Conservation (phyloP, 768 basidiomycete genomes). For the Kwoniella bestiolae region DNA sequence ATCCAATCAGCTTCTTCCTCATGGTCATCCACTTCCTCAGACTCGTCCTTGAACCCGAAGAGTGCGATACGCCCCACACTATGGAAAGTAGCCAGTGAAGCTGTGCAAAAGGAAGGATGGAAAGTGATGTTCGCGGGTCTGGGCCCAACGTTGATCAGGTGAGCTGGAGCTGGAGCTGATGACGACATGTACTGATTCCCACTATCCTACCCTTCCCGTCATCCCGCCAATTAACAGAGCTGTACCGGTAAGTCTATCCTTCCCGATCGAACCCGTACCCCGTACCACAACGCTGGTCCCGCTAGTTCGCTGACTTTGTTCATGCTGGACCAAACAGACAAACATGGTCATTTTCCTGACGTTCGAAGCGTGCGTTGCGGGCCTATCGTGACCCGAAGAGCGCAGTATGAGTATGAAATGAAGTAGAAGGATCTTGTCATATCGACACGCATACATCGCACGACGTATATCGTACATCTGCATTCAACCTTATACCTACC, state of each 20-base stretch:
- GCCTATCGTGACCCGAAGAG: constrained; percentile 26
- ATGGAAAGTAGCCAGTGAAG: constrained; percentile 30
- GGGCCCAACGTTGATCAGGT: constrained; percentile 79
- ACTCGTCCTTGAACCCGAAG: neutral
- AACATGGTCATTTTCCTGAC: constrained; percentile 56
- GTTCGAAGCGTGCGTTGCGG: constrained; percentile 54
- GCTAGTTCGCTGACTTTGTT: neutral
- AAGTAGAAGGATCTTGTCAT: too few relatives aligned
- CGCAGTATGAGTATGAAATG: too few relatives aligned
- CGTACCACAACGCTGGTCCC: neutral
- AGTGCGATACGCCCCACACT: constrained; percentile 17
- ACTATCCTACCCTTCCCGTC: neutral
- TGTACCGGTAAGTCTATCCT: constrained; percentile 34
- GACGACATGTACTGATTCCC: neutral
- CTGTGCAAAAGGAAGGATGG: constrained; percentile 65
- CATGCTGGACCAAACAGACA: constrained; percentile 23
- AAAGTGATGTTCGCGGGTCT: constrained; percentile 77
- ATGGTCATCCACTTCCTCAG: neutral
- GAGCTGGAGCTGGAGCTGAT: constrained; percentile 32
- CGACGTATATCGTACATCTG: too few relatives aligned
- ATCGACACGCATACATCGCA: too few relatives aligned
- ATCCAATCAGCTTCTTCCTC: constrained; percentile 64
- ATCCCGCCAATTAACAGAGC: constrained; percentile 5
- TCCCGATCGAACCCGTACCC: neutral
- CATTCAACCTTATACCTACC: neutral